Evolutionary conservation across 2,329 filamentous ascomycete species (phyloP).

Genomic region (Neonectria ditissima): DNA sequence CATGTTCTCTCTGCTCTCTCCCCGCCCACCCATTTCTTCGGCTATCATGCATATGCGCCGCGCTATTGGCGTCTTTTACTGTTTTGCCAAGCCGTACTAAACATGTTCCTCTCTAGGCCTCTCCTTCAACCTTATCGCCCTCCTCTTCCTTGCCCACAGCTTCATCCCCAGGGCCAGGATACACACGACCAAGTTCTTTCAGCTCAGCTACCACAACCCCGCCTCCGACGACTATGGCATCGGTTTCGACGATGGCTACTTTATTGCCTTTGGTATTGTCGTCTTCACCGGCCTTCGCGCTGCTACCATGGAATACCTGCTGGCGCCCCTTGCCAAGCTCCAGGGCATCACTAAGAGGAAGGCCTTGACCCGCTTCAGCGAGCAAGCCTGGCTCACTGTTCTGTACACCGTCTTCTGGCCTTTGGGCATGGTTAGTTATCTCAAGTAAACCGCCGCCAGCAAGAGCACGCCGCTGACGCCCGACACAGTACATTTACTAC

Average conservation of each 20-base stretch:
- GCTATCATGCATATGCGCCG: not conserved
- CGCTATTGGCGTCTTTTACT: slow-evolving; percentile 2
- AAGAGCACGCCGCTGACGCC: not conserved
- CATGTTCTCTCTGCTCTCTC: slow-evolving; percentile 11
- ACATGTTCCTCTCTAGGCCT: slow-evolving; percentile 64
- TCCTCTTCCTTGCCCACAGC: slow-evolving; percentile 84
- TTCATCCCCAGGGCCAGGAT: slow-evolving; percentile 83
- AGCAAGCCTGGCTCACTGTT: slow-evolving; percentile 91
- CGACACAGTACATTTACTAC: slow-evolving; percentile 80
- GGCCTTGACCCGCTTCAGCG: slow-evolving; percentile 84
- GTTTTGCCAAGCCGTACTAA: slow-evolving; percentile 40
- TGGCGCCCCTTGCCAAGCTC: slow-evolving; percentile 80
- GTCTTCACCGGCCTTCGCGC: slow-evolving; percentile 90
- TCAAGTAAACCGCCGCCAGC: not conserved
- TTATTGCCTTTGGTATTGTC: slow-evolving; percentile 84
- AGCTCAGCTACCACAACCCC: slow-evolving; percentile 84
- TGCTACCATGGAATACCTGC: slow-evolving; percentile 85
- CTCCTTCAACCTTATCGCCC: slow-evolving; percentile 85
- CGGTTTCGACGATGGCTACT: slow-evolving; percentile 83
- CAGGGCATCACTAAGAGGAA: slow-evolving; percentile 82
- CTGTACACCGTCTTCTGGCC: slow-evolving; percentile 88
- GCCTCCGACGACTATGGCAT: slow-evolving; percentile 76
- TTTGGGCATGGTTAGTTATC: slow-evolving; percentile 78
- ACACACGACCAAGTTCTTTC: slow-evolving; percentile 89
- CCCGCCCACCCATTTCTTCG: slow-evolving; percentile 7